Evolutionary conservation across 768 basidiomycete genomes (phyloP).

Genomic region (Boletellus emodensis): DNA sequence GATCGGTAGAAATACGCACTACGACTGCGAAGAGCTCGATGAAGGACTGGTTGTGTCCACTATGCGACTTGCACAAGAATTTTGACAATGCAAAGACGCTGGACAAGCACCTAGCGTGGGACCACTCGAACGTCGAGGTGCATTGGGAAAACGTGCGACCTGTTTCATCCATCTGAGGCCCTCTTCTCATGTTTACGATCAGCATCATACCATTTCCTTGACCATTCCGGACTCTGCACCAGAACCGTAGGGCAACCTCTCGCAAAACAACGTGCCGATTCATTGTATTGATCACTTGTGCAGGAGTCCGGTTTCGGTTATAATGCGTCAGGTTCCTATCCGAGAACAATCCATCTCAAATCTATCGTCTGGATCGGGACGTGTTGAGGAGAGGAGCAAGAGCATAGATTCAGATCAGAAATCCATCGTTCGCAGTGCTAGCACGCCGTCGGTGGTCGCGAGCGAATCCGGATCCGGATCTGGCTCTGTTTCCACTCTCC

Average conservation of each 20-base stretch:
- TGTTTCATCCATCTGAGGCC: background rate
- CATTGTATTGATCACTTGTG: background rate
- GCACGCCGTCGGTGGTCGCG: constrained; percentile 7
- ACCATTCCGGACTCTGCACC: constrained; percentile 10
- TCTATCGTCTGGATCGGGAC: background rate
- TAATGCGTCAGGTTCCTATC: background rate
- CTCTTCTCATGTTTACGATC: background rate
- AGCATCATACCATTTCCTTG: constrained; percentile 19
- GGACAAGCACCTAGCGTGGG: constrained; percentile 44
- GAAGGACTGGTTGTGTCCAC: constrained; percentile 45
- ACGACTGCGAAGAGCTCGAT: constrained; percentile 23
- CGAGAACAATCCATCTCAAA: constrained; percentile 6
- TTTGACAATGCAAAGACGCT: constrained; percentile 45
- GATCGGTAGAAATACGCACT: constrained; percentile 7
- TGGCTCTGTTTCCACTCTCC: constrained; percentile 1
- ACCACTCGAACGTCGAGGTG: constrained; percentile 41
- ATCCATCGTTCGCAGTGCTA: constrained; percentile 4
- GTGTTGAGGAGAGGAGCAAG: background rate
- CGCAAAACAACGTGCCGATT: background rate
- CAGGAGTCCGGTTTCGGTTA: constrained; percentile 3
- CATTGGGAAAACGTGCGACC: constrained; percentile 36
- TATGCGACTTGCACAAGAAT: constrained; percentile 45
- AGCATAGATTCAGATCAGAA: constrained; percentile 5
- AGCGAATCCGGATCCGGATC: constrained; percentile 6
- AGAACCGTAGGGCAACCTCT: constrained; percentile 11